Evolutionary conservation across 1,284 basidiomycete species (phyloP), one percentile per base, ranked within the genome.

Genomic region (Somion occarium): DNA sequence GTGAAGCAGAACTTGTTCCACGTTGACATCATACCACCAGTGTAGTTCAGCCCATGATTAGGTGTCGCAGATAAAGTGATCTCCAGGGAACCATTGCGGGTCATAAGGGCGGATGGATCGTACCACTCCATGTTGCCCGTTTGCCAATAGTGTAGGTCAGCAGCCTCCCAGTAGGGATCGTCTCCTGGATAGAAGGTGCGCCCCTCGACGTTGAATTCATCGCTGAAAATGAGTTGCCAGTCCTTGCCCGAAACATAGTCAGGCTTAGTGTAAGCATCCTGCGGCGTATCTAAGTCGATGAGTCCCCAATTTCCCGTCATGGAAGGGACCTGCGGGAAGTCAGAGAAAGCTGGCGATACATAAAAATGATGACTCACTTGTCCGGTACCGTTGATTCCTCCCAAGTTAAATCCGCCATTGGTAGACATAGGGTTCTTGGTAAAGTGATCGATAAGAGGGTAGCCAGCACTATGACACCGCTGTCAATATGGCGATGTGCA

Each of bases 1-100:
- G 85, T 91, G 66, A 93, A 94, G 66, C 91, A 93, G 62, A 92
- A 85, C 67, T 92, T 88, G 59, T 76, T 76, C 75, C 75, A 76
- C 34, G 59, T 58, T 15, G 61, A 54, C 41, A 72, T 54, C 61
- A 61, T 67, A n/a, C 65, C 65, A 53, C 59, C 59, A 20, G 50
- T 38, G 64, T 76, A 82, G 63, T 81, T 73, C 54, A 83, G 69
- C 44, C 74, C 75, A 62, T 83, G 75, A 38, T 67, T 74, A n/a
- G 68, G 59, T 56, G 71, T 69, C 59, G 76, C 64, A 3, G 68
- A 85, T 76, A 41, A 75, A 71, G 11, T 85, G 69, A 26, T 72
- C 68, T 2, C 83, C 83, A 92, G 73, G 25, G 73, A 68, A 2
- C 90, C 90, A 52, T 50, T 69, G 34, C 60, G 53, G 1, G 83